Conservation (phyloP, 148 eudicot genomes). For the Rhododendron ovatum region DNA sequence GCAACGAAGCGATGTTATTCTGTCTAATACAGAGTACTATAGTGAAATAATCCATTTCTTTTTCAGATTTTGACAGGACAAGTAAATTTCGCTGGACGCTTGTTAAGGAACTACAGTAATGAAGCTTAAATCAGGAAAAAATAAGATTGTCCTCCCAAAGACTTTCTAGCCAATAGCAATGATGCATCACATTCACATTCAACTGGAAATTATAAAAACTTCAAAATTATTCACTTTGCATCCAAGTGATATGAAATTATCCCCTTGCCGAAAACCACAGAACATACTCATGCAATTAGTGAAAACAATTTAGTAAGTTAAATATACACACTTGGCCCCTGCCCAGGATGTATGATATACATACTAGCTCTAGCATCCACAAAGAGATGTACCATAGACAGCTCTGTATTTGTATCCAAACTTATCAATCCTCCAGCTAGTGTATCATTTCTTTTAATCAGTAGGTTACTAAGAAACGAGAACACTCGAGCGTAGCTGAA, state of each 20-base stretch:
- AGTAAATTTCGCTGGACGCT: background rate
- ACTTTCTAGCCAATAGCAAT: background rate
- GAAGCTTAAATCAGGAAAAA: background rate
- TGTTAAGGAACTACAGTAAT: background rate
- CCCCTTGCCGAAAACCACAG: background rate
- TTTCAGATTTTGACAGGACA: background rate
- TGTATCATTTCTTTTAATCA: background rate
- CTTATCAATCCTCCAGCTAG: background rate
- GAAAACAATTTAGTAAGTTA: background rate
- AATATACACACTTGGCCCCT: background rate
- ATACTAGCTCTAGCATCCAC: background rate
- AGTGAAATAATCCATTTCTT: background rate
- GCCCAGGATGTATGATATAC: background rate
- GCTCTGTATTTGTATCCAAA: background rate
- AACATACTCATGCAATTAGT: background rate
- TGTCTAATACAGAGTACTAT: background rate
- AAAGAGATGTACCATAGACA: background rate
- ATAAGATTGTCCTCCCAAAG: too few species aligned
- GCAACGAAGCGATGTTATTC: background rate
- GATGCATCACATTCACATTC: background rate
- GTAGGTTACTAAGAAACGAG: background rate
- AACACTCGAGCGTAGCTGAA: background rate
- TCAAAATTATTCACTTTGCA: background rate
- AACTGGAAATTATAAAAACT: background rate
- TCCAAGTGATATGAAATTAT: background rate